phyloP scores from a whole-genome alignment of 225 moss, liverwort and hornwort genomes.

The Marchantia polymorpha region DNA sequence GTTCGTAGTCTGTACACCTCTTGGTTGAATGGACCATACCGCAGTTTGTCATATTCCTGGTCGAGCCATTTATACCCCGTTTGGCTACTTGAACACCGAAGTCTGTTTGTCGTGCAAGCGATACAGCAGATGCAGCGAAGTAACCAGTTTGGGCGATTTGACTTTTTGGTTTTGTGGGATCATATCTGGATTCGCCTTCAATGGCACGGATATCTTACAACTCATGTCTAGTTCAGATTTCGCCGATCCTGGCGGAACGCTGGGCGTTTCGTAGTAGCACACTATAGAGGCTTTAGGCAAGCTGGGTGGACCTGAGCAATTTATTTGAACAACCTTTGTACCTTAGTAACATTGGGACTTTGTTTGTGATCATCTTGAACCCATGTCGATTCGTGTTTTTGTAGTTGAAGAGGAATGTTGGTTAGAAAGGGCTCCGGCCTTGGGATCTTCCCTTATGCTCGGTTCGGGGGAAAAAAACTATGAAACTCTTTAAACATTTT shows the following conservation, averaged over 20 bases:
- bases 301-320: background rate
- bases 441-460: too few relatives aligned
- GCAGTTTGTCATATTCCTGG: background rate
- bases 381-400: background rate
- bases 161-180: background rate
- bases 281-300: background rate
- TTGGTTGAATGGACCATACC: slow-evolving; percentile 9
- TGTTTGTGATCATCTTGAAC: background rate
- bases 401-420: too few relatives aligned
- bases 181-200: background rate
- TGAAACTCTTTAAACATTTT: too few relatives aligned
- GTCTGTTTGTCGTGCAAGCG: background rate
- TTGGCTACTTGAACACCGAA: background rate
- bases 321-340: slow-evolving; percentile 9
- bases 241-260: background rate
- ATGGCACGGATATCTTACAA: background rate
- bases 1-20: slow-evolving; percentile 11
- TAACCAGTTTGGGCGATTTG: background rate
- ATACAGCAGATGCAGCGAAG: background rate
- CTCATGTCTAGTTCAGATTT: background rate
- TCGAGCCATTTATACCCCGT: background rate
- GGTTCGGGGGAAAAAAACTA: too few relatives aligned
- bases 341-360: background rate
- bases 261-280: background rate
- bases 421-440: too few relatives aligned